Evolutionary conservation across 176 grass and related monocot species (phyloP), one percentile per base, ranked within the genome.

Genomic region (Eremochloa ophiuroides): DNA sequence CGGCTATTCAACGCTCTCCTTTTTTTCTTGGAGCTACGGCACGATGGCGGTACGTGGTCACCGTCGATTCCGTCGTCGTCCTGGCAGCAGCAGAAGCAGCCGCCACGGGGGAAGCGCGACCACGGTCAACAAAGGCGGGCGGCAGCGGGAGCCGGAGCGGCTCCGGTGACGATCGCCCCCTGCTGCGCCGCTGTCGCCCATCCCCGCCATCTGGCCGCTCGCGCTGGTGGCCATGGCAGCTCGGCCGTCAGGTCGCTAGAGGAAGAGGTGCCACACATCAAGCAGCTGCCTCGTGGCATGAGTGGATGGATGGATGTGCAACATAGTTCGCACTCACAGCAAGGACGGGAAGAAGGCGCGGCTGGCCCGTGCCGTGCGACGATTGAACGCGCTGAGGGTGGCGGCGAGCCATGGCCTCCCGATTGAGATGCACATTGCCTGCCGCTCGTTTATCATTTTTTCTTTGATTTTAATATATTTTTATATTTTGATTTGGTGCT

Each of bases 1-100:
- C n/a, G n/a, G n/a, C n/a, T n/a, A n/a, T n/a, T n/a, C n/a, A n/a
- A n/a, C n/a, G n/a, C n/a, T n/a, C n/a, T n/a, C n/a, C n/a, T n/a
- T n/a, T n/a, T n/a, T n/a, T n/a, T n/a, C n/a, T n/a, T n/a, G n/a
- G n/a, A n/a, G n/a, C n/a, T n/a, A n/a, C 7, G 91, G 94, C 63
- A 91, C 12, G 81, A 88, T 86, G 60, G 85, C 84, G 20, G 55
- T 26, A 59, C n/a, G 55, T n/a, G 23, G 10, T 26, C 55, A 26
- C 23, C n/a, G 55, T 59, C 55, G n/a, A 0, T n/a, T 59, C n/a
- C n/a, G 23, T 10, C n/a, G n/a, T n/a, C 22, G 51, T 56, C 22
- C 20, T 22, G 17, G 47, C 5, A 50, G 47, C 8, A n/a, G n/a
- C n/a, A n/a, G n/a, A n/a, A 23, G n/a, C 8, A 58, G n/a, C 50